Percentiles rank a stretch among this genome's conserved stretches.
Evolutionary conservation across 768 basidiomycete genomes (phyloP).

Genomic region (Dendrothele bispora): DNA sequence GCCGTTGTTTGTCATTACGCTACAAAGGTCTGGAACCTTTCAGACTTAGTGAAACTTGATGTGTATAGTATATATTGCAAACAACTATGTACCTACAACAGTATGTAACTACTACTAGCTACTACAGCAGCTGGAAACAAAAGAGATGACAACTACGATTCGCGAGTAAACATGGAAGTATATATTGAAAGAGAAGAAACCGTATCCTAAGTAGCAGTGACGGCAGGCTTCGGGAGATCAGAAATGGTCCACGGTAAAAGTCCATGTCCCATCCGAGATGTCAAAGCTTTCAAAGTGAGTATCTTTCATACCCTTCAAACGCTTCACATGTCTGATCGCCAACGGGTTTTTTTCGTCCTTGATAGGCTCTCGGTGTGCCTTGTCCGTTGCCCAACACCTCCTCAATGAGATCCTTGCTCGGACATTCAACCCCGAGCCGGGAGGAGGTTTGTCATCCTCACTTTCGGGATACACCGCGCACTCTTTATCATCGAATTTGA

Average conservation of each 20-base stretch:
- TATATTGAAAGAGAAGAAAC: too few species aligned
- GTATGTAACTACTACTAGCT: too few species aligned
- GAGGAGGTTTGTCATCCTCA: conserved; percentile 75
- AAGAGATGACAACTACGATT: too few species aligned
- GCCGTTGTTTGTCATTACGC: too few species aligned
- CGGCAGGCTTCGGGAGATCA: too few species aligned
- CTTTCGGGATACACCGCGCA: conserved; percentile 92
- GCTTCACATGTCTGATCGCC: conserved; percentile 72
- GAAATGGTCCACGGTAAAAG: conserved; percentile 93
- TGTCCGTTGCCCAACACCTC: conserved; percentile 87
- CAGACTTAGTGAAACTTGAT: too few species aligned
- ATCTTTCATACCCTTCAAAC: conserved; percentile 80
- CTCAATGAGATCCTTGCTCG: conserved; percentile 75
- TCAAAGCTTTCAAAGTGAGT: conserved; percentile 86
- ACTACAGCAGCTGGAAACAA: too few species aligned
- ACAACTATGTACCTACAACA: too few species aligned
- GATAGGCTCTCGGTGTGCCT: conserved; percentile 87
- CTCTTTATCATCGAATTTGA: conserved; percentile 89
- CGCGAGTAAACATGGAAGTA: too few species aligned
- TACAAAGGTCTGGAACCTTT: too few species aligned
- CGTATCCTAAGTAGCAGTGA: too few species aligned
- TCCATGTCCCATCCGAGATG: conserved; percentile 83
- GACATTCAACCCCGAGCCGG: conserved; percentile 88
- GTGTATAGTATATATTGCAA: too few species aligned
- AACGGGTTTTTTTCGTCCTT: conserved; percentile 75